phyloP scores from a whole-genome alignment of 139 green algal species.

The Ettlia oleoabundans region DNA sequence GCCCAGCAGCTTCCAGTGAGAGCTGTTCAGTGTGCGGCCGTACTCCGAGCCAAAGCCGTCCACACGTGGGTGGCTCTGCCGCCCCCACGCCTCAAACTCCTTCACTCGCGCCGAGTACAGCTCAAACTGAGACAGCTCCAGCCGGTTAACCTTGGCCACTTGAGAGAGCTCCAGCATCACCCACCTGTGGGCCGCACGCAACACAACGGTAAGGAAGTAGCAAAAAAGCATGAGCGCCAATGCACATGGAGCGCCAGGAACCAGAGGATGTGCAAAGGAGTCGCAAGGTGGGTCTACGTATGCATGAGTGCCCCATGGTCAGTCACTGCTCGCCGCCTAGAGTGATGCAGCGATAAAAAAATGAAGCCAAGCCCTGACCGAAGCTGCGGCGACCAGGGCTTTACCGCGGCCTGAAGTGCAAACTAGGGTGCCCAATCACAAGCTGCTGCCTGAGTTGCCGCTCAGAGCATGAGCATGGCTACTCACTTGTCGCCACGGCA shows the following conservation, averaged over 20 bases:
- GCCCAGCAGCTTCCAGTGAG: slow-evolving; percentile 76
- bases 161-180: slow-evolving; percentile 85
- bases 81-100: slow-evolving; percentile 69
- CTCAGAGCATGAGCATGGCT: background rate
- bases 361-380: no score
- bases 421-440: background rate
- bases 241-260: no score
- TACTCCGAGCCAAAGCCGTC: slow-evolving; percentile 43
- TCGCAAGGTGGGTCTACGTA: no score
- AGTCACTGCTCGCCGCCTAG: no score
- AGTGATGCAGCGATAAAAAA: no score
- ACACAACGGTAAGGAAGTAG: background rate
- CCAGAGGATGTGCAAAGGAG: no score
- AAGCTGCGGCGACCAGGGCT: no score
- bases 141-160: slow-evolving; percentile 46
- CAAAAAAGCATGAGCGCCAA: background rate
- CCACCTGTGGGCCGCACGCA: slow-evolving; percentile 46
- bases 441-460: background rate
- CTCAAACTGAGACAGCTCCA: slow-evolving; percentile 68
- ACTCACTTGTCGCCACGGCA: slow-evolving; percentile 75
- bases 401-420: background rate
- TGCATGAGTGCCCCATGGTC: no score
- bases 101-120: slow-evolving; percentile 79
- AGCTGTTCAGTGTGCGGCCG: slow-evolving; percentile 48
- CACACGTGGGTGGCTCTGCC: slow-evolving; percentile 57